A percentile compares a stretch with the other conserved stretches of the same genome.
These are phyloP conservation scores for Aspergillus fumigatus DNA, from an alignment of 2,329 filamentous ascomycete genomes.

Conservation along the genomic window DNA sequence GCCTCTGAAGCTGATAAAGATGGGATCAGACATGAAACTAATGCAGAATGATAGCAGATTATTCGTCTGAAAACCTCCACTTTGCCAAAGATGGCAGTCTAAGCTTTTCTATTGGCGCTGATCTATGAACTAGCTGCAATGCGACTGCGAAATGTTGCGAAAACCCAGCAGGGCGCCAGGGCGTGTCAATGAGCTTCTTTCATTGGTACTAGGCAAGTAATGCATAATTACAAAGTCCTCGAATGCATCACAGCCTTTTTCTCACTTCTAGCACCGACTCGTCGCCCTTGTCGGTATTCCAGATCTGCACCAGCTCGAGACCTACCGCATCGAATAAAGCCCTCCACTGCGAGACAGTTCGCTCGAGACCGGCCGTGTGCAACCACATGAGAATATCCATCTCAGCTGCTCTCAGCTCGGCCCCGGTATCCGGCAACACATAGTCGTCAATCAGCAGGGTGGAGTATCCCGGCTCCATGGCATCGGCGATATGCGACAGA, in stretches of 20 bases:
- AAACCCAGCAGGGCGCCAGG: too few relatives aligned
- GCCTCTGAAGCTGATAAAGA: too few relatives aligned
- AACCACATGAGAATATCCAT: slow-evolving; percentile 42
- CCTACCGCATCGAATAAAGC: slow-evolving; percentile 26
- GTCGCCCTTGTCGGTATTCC: slow-evolving; percentile 1
- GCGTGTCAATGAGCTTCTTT: too few relatives aligned
- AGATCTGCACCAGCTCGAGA: slow-evolving; percentile 20
- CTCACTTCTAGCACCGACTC: neutral
- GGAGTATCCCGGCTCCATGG: slow-evolving; percentile 35
- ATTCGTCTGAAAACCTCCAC: slow-evolving; percentile 22
- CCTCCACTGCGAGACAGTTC: slow-evolving; percentile 37
- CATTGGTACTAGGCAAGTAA: too few relatives aligned
- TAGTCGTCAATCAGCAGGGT: slow-evolving; percentile 43
- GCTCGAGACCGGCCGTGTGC: slow-evolving; percentile 30
- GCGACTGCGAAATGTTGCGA: too few relatives aligned
- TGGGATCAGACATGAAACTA: slow-evolving; percentile 7
- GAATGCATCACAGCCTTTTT: slow-evolving; percentile 1
- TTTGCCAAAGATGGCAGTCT: slow-evolving; percentile 23
- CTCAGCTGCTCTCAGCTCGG: slow-evolving; percentile 21
- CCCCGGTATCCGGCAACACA: slow-evolving; percentile 32
- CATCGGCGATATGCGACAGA: slow-evolving; percentile 20
- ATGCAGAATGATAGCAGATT: slow-evolving; percentile 24
- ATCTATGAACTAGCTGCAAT: too few relatives aligned
- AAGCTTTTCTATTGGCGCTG: too few relatives aligned
- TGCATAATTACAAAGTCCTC: too few relatives aligned